A percentile compares a stretch with the other conserved stretches of the same genome.
phyloP scores from a whole-genome alignment of 495 filamentous ascomycete species.

The Geopyxis carbonaria region DNA sequence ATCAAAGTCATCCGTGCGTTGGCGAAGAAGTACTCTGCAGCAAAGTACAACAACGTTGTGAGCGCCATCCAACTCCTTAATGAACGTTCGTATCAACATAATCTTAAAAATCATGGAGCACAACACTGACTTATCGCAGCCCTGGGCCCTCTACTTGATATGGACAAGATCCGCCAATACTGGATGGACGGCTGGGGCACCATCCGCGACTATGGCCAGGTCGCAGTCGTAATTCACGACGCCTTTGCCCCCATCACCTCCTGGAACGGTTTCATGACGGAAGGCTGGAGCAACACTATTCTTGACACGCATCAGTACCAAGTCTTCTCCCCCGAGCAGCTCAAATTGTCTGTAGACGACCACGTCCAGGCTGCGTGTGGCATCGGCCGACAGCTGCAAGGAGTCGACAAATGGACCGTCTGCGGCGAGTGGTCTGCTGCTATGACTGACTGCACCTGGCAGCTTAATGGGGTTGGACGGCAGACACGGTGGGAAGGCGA shows the following conservation, averaged over 20 bases:
- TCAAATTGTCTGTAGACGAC: constrained; percentile 31
- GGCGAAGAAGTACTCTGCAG: constrained; percentile 37
- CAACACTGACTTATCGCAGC: constrained; percentile 29
- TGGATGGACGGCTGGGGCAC: constrained; percentile 45
- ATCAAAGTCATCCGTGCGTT: constrained; percentile 41
- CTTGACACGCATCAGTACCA: constrained; percentile 55
- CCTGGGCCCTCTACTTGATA: constrained; percentile 34
- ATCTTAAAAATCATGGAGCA: not conserved
- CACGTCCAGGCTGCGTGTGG: constrained; percentile 39
- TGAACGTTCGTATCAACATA: constrained; percentile 32
- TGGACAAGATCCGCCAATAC: constrained; percentile 39
- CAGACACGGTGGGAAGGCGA: constrained; percentile 56
- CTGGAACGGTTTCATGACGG: constrained; percentile 58
- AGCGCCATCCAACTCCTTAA: constrained; percentile 57
- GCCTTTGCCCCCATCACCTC: constrained; percentile 44
- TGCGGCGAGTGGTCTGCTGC: constrained; percentile 47
- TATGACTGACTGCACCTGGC: constrained; percentile 41
- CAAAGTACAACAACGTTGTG: constrained; percentile 43
- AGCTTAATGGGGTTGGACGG: constrained; percentile 50
- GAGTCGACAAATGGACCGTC: constrained; percentile 48
- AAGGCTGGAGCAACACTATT: constrained; percentile 42
- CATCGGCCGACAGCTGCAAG: constrained; percentile 32
- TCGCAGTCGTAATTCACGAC: constrained; percentile 47
- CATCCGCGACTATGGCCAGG: constrained; percentile 37
- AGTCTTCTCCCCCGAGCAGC: constrained; percentile 44